phyloP scores from a whole-genome alignment of 805 yeast species.

The Metschnikowia anglica region DNA sequence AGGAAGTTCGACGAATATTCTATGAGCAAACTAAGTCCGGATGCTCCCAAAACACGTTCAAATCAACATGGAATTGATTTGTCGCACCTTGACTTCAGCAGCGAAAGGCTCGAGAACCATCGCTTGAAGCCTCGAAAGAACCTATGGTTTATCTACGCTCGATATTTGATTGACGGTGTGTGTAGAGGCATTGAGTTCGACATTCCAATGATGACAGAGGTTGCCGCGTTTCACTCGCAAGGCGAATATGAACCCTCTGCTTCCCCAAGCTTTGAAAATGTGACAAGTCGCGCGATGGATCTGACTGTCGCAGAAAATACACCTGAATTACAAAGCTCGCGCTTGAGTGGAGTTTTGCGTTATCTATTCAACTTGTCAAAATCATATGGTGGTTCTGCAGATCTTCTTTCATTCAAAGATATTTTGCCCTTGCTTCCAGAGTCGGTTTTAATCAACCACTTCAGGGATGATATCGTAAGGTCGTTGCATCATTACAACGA shows the following conservation, averaged over 20 bases:
- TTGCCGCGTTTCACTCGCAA: not conserved
- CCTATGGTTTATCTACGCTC: constrained; percentile 70
- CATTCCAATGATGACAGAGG: not conserved
- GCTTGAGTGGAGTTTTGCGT: constrained; percentile 28
- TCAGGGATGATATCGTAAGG: constrained; percentile 78
- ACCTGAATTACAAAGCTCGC: constrained; percentile 9
- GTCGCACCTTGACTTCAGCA: constrained; percentile 19
- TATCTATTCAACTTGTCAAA: constrained; percentile 35
- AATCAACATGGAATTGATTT: not conserved
- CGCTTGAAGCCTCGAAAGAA: constrained; percentile 52
- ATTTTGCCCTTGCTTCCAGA: constrained; percentile 83
- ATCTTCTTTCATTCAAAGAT: constrained; percentile 68
- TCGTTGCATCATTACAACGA: constrained; percentile 74
- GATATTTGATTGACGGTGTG: constrained; percentile 43
- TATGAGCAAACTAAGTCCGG: constrained; percentile 2
- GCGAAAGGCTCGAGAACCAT: constrained; percentile 35
- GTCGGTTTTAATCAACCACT: constrained; percentile 72
- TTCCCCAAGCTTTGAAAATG: not conserved
- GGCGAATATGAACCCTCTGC: too few relatives aligned
- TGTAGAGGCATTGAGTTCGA: constrained; percentile 12
- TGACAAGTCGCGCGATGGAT: not conserved
- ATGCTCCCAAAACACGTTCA: not conserved
- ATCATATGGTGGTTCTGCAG: constrained; percentile 22
- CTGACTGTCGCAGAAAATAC: not conserved
- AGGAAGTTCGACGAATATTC: constrained; percentile 31